Base-by-base conservation (phyloP, 768 basidiomycete genomes). In the Podaxis rugospora region DNA sequence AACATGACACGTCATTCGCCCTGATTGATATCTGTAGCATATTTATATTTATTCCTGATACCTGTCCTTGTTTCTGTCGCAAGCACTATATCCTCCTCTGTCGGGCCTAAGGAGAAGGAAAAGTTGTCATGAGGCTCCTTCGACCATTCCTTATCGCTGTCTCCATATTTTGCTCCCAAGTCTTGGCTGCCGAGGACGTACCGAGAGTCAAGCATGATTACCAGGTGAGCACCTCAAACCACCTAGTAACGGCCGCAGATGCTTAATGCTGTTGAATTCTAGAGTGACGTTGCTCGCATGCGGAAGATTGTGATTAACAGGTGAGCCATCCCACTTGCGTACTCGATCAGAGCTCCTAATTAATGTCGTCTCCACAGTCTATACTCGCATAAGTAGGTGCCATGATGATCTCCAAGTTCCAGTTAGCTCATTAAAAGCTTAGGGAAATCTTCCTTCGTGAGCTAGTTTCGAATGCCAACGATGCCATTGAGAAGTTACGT, bases 201-300 rank as follows among this genome's bases (percentile, higher is more conserved):
- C 73, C 76, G 18, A 86, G 81, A 73, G 78, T 82, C 63, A 89
- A 84, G 69, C 84, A 85, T 65, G 78, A 83, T 66, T 92, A 91
- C 71, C 88, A 92, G 81, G 90, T 87, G 63, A 6, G 76, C 69
- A 36, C 36, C 52, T 42, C 14, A 13, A 13, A 10, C 32, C 27
- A 18, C 16, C 32, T 46, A 37, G 2, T 27, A 10, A 21, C 42
- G 49, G 39, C 25, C 51, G 27, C 21, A 37, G 47, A 16, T 16
- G 9, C 42, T 36, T 49, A 56, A 50, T 56, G 25, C 27, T 35
- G 62, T 54, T 51, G 28, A 47, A 57, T 32, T 63, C 0, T 68
- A 95, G 94, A 95, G 94, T 67, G 95, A 96, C 74, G 93, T 97
- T 61, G 84, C 93, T 40, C 90, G 95, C 68, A 81, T 98, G 66